A percentile compares a stretch with the other conserved stretches of the same genome.
phyloP scores from a whole-genome alignment of 768 basidiomycete genomes.

The Termitomyces eurrhizus region DNA sequence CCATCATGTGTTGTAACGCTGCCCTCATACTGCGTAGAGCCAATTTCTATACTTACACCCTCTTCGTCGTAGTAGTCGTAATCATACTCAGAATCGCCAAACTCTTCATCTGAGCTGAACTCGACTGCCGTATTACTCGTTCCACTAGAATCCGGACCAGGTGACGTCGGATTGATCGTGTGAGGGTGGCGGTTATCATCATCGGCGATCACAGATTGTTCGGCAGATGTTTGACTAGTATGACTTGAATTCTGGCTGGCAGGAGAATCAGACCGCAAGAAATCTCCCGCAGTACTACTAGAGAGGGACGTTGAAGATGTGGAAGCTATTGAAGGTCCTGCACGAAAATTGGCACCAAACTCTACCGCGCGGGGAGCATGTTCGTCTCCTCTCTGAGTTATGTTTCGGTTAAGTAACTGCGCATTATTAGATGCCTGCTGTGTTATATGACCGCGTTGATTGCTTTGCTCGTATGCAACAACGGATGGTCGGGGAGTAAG shows the following conservation, averaged over 20 bases:
- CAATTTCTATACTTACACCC: conserved; percentile 34
- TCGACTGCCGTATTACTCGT: conserved; percentile 29
- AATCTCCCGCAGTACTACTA: conserved; percentile 28
- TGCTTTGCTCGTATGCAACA: conserved; percentile 23
- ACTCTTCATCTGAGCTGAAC: conserved; percentile 47
- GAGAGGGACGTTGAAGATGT: conserved; percentile 42
- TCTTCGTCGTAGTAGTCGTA: conserved; percentile 35
- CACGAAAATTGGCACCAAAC: conserved; percentile 41
- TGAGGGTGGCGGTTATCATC: conserved; percentile 31
- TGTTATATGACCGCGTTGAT: conserved; percentile 29
- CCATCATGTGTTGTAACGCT: conserved; percentile 22
- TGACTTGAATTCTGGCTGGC: conserved; percentile 27
- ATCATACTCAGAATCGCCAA: conserved; percentile 33
- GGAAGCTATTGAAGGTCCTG: conserved; percentile 43
- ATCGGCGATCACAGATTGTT: conserved; percentile 32
- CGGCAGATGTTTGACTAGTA: conserved; percentile 32
- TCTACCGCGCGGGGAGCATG: conserved; percentile 15
- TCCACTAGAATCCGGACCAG: conserved; percentile 24
- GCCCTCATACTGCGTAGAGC: conserved; percentile 32
- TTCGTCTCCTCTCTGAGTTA: conserved; percentile 7
- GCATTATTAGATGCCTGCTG: conserved; percentile 17
- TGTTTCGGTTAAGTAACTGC: conserved; percentile 2
- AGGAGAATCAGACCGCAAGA: conserved; percentile 24
- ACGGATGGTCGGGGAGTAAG: conserved; percentile 51
- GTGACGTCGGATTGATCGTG: conserved; percentile 13